These are phyloP conservation scores for Aspergillus carbonarius DNA, from an alignment of 2,329 filamentous ascomycete genomes.

Conservation along the genomic window DNA sequence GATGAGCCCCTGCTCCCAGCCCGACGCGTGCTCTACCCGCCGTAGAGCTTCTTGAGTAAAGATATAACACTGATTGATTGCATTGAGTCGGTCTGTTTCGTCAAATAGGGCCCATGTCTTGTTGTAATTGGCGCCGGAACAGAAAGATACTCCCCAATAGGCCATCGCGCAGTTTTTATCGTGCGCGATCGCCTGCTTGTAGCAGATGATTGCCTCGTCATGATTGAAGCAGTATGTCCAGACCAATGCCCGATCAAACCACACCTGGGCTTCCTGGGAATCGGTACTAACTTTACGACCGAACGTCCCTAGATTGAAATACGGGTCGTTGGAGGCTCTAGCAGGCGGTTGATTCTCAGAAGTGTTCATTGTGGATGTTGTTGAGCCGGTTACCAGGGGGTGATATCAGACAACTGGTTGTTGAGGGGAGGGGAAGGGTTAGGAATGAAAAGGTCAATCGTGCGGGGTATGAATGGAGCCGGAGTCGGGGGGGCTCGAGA, in stretches of 20 bases:
- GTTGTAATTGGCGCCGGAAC: conserved; percentile 72
- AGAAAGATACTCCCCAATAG: conserved; percentile 52
- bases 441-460: too few relatives aligned
- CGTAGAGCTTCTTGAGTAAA: conserved; percentile 29
- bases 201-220: conserved; percentile 32
- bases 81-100: conserved; percentile 52
- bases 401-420: too few relatives aligned
- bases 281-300: conserved; percentile 38
- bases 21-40: not conserved
- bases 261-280: conserved; percentile 33
- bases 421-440: too few relatives aligned
- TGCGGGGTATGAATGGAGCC: too few relatives aligned
- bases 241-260: conserved; percentile 41
- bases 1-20: not conserved
- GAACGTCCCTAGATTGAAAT: conserved; percentile 34
- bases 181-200: conserved; percentile 24
- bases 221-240: conserved; percentile 43
- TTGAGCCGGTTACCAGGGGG: too few relatives aligned
- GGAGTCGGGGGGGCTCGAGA: too few relatives aligned
- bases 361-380: too few relatives aligned
- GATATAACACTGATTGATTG: conserved; percentile 47
- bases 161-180: conserved; percentile 36
- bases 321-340: not conserved
- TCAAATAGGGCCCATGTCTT: conserved; percentile 73
- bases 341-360: too few relatives aligned